Percentiles rank a stretch among this genome's conserved stretches.
phyloP scores from a whole-genome alignment of 768 basidiomycete genomes.

The Hygrocybe punicea region DNA sequence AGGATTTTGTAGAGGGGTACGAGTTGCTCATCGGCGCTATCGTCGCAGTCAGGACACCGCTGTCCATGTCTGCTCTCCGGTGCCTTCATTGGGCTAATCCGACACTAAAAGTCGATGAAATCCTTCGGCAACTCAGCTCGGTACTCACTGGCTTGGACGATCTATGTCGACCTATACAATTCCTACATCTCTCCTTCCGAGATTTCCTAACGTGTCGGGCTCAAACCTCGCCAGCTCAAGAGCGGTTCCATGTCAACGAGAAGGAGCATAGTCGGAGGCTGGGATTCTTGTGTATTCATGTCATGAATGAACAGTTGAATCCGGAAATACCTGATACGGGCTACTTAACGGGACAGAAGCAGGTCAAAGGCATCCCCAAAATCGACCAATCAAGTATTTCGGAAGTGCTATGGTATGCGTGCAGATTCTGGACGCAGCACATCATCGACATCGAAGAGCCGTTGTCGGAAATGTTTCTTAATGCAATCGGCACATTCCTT shows the following conservation, averaged over 20 bases:
- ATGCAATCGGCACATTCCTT: not conserved
- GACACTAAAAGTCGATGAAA: not conserved
- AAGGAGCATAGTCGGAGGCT: not conserved
- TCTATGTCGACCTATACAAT: not conserved
- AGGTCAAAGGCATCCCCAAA: not conserved
- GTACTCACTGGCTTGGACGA: conserved; percentile 1
- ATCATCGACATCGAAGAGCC: conserved; percentile 1
- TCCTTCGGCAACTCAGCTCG: conserved; percentile 1
- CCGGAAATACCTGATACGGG: not conserved
- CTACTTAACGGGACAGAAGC: not conserved
- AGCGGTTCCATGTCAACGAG: not conserved
- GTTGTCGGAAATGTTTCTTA: not conserved
- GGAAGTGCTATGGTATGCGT: conserved; percentile 6
- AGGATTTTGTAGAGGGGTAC: conserved; percentile 1
- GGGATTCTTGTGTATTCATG: not conserved
- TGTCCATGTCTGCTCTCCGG: not conserved
- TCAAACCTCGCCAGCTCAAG: not conserved
- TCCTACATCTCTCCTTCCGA: conserved; percentile 5
- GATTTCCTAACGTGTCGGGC: conserved; percentile 3
- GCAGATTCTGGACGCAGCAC: conserved; percentile 8
- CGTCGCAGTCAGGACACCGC: conserved; percentile 6
- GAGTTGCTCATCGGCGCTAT: conserved; percentile 3
- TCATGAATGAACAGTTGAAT: not conserved
- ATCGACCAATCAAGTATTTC: not conserved
- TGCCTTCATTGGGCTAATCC: not conserved